Conservation (phyloP, 2,329 filamentous ascomycete genomes). For the Fusarium sp. region DNA sequence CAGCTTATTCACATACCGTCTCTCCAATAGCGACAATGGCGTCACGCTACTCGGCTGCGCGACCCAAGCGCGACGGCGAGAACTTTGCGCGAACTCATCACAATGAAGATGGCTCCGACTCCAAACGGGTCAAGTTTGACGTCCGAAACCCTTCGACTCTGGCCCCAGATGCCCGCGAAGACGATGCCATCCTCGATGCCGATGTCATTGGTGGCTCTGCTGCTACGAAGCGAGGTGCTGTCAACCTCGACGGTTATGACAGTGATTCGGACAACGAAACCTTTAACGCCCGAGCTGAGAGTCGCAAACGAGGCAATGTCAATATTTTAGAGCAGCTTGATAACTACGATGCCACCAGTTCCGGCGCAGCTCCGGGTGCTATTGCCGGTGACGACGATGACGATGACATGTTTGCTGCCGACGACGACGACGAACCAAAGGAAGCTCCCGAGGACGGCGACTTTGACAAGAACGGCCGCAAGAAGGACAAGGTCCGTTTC, state of each 20-base stretch:
- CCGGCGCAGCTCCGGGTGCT: slow-evolving; percentile 58
- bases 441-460: slow-evolving; percentile 48
- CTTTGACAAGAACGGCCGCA: slow-evolving; percentile 61
- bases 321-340: slow-evolving; percentile 65
- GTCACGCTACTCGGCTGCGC: slow-evolving; percentile 72
- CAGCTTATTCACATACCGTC: background rate
- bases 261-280: slow-evolving; percentile 94
- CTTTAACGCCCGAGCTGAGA: slow-evolving; percentile 79
- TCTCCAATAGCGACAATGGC: slow-evolving; percentile 56
- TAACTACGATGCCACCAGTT: slow-evolving; percentile 61
- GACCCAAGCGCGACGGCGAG: slow-evolving; percentile 86
- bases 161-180: slow-evolving; percentile 81
- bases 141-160: slow-evolving; percentile 93
- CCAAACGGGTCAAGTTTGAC: slow-evolving; percentile 92
- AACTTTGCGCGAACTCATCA: slow-evolving; percentile 82
- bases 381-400: slow-evolving; percentile 70
- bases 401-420: slow-evolving; percentile 80
- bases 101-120: slow-evolving; percentile 61
- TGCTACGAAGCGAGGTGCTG: slow-evolving; percentile 88
- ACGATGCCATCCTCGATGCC: slow-evolving; percentile 81
- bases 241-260: slow-evolving; percentile 97
- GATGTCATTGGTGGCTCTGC: slow-evolving; percentile 89
- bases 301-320: slow-evolving; percentile 63
- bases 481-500: slow-evolving; percentile 72
- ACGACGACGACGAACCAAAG: slow-evolving; percentile 67